phyloP scores from a whole-genome alignment of 2,329 filamentous ascomycete species.

The Fusarium citri region DNA sequence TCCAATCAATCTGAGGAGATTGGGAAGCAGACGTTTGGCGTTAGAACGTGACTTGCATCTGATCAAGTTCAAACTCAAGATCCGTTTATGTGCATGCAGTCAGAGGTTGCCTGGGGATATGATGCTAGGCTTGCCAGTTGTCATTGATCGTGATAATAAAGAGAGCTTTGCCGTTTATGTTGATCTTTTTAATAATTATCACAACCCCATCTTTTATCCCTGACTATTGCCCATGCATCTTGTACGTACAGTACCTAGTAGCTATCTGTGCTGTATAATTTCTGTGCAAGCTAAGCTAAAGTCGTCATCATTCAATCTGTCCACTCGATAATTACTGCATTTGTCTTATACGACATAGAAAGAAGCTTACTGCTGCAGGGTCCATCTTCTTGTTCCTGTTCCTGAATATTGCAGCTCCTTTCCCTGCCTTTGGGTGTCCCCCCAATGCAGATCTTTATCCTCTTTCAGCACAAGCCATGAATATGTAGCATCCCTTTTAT shows the following conservation, averaged over 20 bases:
- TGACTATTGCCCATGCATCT: slow-evolving; percentile 13
- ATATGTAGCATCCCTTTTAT: background rate
- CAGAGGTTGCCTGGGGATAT: slow-evolving; percentile 45
- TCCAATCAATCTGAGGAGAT: slow-evolving; percentile 44
- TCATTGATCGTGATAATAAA: slow-evolving; percentile 19
- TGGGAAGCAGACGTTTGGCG: slow-evolving; percentile 19
- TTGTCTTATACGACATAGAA: background rate
- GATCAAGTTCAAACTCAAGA: slow-evolving; percentile 12
- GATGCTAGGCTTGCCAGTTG: slow-evolving; percentile 8
- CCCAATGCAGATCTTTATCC: slow-evolving; percentile 20
- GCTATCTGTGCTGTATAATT: background rate
- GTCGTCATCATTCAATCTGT: slow-evolving; percentile 1
- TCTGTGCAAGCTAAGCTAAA: background rate
- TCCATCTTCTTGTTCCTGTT: slow-evolving; percentile 2
- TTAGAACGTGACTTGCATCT: background rate
- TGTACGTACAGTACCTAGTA: too few species aligned
- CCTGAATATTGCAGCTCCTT: slow-evolving; percentile 8
- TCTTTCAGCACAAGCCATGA: slow-evolving; percentile 13
- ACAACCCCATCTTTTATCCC: slow-evolving; percentile 19
- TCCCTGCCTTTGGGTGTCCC: slow-evolving; percentile 7
- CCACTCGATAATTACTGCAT: slow-evolving; percentile 6
- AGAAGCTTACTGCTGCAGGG: slow-evolving; percentile 11
- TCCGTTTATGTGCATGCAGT: slow-evolving; percentile 19
- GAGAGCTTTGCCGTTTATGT: slow-evolving; percentile 1
- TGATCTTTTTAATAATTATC: slow-evolving; percentile 2